phyloP scores from a whole-genome alignment of 805 yeast genomes.

The Ogataea nonfermentans region DNA sequence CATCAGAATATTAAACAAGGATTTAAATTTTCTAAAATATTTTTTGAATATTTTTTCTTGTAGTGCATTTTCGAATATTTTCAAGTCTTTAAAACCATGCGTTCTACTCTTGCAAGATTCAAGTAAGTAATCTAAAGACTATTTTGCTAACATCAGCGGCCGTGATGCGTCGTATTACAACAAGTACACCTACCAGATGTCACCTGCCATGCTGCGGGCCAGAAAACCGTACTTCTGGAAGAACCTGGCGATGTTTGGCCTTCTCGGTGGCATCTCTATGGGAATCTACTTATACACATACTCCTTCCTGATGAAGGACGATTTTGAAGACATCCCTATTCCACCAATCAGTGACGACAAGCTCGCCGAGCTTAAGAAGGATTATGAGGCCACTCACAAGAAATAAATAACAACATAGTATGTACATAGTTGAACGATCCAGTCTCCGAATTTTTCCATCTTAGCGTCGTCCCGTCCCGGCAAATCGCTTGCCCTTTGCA shows the following conservation, averaged over 20 bases:
- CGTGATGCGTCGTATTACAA: slow-evolving; percentile 37
- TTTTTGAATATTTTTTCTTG: slow-evolving; percentile 4
- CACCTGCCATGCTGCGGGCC: slow-evolving; percentile 91
- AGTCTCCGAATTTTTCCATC: no score
- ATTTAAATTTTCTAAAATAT: slow-evolving; percentile 3
- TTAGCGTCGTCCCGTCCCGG: background rate
- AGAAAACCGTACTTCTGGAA: slow-evolving; percentile 81
- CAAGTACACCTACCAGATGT: slow-evolving; percentile 61
- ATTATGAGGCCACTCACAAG: slow-evolving; percentile 53
- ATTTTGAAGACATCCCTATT: slow-evolving; percentile 87
- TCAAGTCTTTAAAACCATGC: slow-evolving; percentile 16
- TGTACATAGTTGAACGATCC: slow-evolving; percentile 6
- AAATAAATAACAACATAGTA: slow-evolving; percentile 5
- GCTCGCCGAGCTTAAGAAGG: slow-evolving; percentile 66
- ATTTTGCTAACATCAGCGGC: slow-evolving; percentile 18
- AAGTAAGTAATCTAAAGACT: slow-evolving; percentile 18
- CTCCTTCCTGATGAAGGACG: slow-evolving; percentile 67
- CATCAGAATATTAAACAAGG: slow-evolving; percentile 1
- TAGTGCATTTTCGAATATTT: slow-evolving; percentile 8
- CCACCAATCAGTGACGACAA: slow-evolving; percentile 87
- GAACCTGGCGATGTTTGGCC: slow-evolving; percentile 62
- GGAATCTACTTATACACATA: slow-evolving; percentile 69
- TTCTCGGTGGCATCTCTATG: slow-evolving; percentile 61
- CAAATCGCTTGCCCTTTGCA: slow-evolving; percentile 8
- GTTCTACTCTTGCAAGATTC: slow-evolving; percentile 24